Evolutionary conservation across 768 basidiomycete genomes (phyloP).

Genomic region (Termitomyces sp.): DNA sequence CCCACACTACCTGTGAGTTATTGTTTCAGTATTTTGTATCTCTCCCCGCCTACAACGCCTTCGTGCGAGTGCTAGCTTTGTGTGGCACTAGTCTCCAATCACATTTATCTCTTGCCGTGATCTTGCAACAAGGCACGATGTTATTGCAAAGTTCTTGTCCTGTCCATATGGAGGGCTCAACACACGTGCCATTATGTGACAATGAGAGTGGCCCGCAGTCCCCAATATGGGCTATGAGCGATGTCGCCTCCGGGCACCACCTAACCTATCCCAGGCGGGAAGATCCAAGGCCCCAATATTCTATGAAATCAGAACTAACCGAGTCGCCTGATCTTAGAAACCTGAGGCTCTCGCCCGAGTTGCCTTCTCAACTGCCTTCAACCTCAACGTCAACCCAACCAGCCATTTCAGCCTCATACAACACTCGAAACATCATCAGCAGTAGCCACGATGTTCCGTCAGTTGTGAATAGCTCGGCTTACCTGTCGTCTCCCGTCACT

Average conservation of each 20-base stretch:
- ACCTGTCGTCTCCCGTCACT: conserved; percentile 30
- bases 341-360: conserved; percentile 47
- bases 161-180: not conserved
- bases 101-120: not conserved
- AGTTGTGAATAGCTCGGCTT: conserved; percentile 44
- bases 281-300: conserved; percentile 1
- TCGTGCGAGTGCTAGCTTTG: conserved; percentile 1
- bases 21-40: not conserved
- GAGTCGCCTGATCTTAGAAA: conserved; percentile 45
- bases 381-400: conserved; percentile 23
- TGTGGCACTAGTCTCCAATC: conserved; percentile 1
- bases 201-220: not conserved
- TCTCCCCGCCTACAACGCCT: conserved; percentile 1
- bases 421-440: conserved; percentile 24
- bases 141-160: not conserved
- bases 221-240: conserved; percentile 6
- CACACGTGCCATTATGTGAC: not conserved
- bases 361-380: conserved; percentile 27
- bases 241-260: not conserved
- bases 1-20: conserved; percentile 5
- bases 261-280: not conserved
- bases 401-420: conserved; percentile 47
- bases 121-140: conserved; percentile 6
- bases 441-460: conserved; percentile 42
- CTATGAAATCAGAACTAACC: conserved; percentile 42